Conservation (phyloP, 2,329 filamentous ascomycete species). For the Talaromyces sp. region DNA sequence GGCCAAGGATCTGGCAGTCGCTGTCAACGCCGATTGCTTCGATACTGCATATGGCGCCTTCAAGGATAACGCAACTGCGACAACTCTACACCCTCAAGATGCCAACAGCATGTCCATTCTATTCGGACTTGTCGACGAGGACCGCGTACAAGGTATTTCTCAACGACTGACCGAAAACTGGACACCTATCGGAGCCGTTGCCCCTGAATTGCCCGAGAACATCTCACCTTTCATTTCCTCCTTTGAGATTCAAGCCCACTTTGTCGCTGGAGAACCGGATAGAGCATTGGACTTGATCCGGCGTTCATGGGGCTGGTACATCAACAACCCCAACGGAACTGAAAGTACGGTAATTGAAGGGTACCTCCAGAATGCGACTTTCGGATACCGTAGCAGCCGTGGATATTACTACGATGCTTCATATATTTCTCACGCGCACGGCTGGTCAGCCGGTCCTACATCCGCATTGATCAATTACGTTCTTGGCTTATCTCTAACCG, state of each 20-base stretch:
- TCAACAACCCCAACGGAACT: conserved; percentile 56
- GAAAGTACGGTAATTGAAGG: conserved; percentile 58
- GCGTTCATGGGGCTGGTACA: conserved; percentile 58
- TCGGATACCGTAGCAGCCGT: conserved; percentile 52
- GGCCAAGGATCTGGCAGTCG: conserved; percentile 42
- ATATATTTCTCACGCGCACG: conserved; percentile 44
- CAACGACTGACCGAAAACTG: conserved; percentile 50
- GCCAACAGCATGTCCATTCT: conserved; percentile 56
- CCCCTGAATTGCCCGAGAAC: conserved; percentile 56
- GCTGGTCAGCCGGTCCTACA: conserved; percentile 44
- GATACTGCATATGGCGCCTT: conserved; percentile 50
- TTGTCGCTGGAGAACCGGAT: conserved; percentile 45
- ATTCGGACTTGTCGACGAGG: conserved; percentile 43
- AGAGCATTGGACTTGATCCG: conserved; percentile 57
- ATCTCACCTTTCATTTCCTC: conserved; percentile 57
- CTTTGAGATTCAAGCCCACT: conserved; percentile 58
- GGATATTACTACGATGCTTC: conserved; percentile 51
- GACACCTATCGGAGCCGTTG: conserved; percentile 53
- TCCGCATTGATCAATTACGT: conserved; percentile 45
- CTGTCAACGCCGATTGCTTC: conserved; percentile 51
- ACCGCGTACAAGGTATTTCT: conserved; percentile 42
- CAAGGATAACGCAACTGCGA: conserved; percentile 51
- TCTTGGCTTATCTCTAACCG: conserved; percentile 43
- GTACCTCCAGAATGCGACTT: conserved; percentile 54
- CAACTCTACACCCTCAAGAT: conserved; percentile 57